Evolutionary conservation across 805 yeast species (phyloP), one percentile per base, ranked within the genome.

Genomic region (Cephaloascus albidus): DNA sequence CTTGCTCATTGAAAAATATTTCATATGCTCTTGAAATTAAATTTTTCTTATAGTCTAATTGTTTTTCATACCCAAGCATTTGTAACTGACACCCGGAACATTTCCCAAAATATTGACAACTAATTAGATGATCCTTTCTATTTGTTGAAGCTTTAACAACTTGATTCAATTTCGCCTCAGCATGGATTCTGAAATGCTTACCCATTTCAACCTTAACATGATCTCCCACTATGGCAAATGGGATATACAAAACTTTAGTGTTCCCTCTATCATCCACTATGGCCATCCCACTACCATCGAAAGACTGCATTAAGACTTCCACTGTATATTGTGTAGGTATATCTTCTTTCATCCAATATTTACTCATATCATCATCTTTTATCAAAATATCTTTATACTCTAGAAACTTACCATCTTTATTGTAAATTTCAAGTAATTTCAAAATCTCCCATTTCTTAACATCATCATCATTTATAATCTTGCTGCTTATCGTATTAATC

Each of bases 41-140:
- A 4, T 40, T 36, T 36, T 49, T 49, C 42, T 68, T 68, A 38
- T 54, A 54, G 3, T 42, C 37, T 17, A 67, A 50, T 43, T 68
- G 74, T n/a, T 58, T 53, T 3, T 60, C 60, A 38, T 67, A 61
- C 3, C 51, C 41, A 15, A 67, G 23, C 70, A 63, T 64, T 40
- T 68, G 74, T 17, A 61, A 51, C 38, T 66, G 68, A 43, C 74
- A 68, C 2, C 73, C 74, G 36, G 53, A 47, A 40, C 74, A 68
- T 23, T 41, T 45, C 8, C 55, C 45, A 42, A 68, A 68, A 33
- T 63, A 56, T 8, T 50, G 45, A 42, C 74, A 68, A 3, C 52
- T 42, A 2, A 61, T 47, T 15, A 60, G 47, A 12, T 42, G 30
- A 33, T 62, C 55, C 18, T 57, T 50, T 36, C 69, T 47, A 10